phyloP scores from a whole-genome alignment of 2,329 filamentous ascomycete species.

The Xylariaceae sp. region DNA sequence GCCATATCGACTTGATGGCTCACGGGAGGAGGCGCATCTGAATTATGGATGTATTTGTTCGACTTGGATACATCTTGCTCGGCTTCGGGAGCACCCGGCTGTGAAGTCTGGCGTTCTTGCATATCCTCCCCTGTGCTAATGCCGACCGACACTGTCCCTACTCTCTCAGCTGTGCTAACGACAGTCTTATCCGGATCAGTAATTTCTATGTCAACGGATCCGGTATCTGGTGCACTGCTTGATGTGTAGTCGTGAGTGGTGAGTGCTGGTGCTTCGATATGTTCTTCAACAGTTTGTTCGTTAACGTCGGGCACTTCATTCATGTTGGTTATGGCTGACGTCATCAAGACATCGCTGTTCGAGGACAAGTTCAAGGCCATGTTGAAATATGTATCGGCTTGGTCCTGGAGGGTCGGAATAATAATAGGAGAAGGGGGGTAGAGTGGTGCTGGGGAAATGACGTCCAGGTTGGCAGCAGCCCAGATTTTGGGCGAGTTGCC shows the following conservation, averaged over 20 bases:
- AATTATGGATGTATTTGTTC: slow-evolving; percentile 28
- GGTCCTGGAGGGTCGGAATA: slow-evolving; percentile 59
- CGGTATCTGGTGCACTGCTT: background rate
- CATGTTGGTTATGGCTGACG: slow-evolving; percentile 18
- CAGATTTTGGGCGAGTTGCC: slow-evolving; percentile 55
- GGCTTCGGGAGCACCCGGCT: slow-evolving; percentile 43
- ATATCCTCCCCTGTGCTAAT: slow-evolving; percentile 59
- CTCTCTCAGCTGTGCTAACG: slow-evolving; percentile 20
- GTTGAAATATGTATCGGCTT: slow-evolving; percentile 57
- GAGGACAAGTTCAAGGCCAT: slow-evolving; percentile 43
- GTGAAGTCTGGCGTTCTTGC: slow-evolving; percentile 58
- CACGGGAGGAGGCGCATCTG: slow-evolving; percentile 29
- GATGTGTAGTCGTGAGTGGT: slow-evolving; percentile 7
- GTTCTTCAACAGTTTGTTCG: too few relatives aligned
- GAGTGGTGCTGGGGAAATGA: slow-evolving; percentile 57
- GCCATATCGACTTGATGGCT: slow-evolving; percentile 26
- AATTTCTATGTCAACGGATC: background rate
- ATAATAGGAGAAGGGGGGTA: slow-evolving; percentile 54
- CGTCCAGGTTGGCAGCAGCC: slow-evolving; percentile 60
- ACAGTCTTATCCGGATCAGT: slow-evolving; percentile 29
- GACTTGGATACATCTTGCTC: slow-evolving; percentile 53
- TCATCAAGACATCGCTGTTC: slow-evolving; percentile 37
- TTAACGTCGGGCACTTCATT: background rate
- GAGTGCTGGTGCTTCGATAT: slow-evolving; percentile 1
- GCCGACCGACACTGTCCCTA: slow-evolving; percentile 37